Conservation (phyloP, 805 yeast genomes). For the Myxozyma neglecta region DNA sequence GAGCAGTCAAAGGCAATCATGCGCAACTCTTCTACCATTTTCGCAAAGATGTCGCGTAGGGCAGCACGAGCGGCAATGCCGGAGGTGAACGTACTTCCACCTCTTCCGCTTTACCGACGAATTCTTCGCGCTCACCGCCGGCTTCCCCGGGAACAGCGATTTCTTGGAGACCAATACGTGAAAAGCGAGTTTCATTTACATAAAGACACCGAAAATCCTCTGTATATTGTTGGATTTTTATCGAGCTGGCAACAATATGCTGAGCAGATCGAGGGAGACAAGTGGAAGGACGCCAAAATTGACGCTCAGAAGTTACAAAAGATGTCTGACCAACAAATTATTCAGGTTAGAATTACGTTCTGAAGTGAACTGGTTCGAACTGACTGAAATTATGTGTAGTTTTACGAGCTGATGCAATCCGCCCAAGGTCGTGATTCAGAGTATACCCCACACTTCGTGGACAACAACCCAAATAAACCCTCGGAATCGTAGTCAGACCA, state of each 20-base stretch:
- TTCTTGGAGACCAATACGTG: slow-evolving; percentile 87
- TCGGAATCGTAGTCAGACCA: not conserved
- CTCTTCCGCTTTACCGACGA: slow-evolving; percentile 73
- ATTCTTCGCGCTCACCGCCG: slow-evolving; percentile 76
- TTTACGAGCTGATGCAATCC: slow-evolving; percentile 49
- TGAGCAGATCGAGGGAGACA: slow-evolving; percentile 47
- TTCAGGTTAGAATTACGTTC: slow-evolving; percentile 50
- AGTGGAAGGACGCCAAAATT: slow-evolving; percentile 65
- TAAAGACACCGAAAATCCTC: slow-evolving; percentile 76
- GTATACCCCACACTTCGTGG: slow-evolving; percentile 32
- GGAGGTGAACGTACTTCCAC: slow-evolving; percentile 59
- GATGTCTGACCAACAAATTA: slow-evolving; percentile 87
- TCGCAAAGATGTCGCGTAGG: slow-evolving; percentile 17
- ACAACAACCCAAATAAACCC: not conserved
- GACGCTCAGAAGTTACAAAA: slow-evolving; percentile 67
- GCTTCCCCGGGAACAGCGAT: slow-evolving; percentile 68
- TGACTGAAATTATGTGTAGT: slow-evolving; percentile 23
- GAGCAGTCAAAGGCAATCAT: slow-evolving; percentile 4
- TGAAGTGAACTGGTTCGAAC: not conserved
- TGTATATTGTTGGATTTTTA: slow-evolving; percentile 89
- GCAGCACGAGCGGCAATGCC: slow-evolving; percentile 41
- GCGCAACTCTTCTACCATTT: slow-evolving; percentile 10
- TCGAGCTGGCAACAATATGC: slow-evolving; percentile 80
- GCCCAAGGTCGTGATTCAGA: slow-evolving; percentile 42
- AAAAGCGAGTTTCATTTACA: slow-evolving; percentile 88